Evolutionary conservation across 805 yeast genomes (phyloP).

Genomic region (Priceomyces melissophilus): DNA sequence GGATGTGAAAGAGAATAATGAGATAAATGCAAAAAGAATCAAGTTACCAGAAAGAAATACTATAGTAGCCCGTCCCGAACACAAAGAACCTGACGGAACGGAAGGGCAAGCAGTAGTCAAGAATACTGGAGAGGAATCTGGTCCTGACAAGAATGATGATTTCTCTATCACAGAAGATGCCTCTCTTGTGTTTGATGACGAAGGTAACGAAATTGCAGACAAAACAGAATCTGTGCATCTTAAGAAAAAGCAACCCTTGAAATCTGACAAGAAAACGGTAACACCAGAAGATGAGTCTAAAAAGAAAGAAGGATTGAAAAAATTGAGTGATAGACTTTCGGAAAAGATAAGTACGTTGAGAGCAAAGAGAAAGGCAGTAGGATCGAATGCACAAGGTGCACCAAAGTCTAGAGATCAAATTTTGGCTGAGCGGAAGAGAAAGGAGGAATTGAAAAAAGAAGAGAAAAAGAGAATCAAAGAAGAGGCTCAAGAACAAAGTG

Average conservation of each 20-base stretch:
- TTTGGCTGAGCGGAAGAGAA: constrained; percentile 56
- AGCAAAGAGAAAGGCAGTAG: constrained; percentile 89
- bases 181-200: constrained; percentile 64
- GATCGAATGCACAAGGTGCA: constrained; percentile 75
- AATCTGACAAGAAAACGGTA: constrained; percentile 19
- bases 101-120: constrained; percentile 16
- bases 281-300: constrained; percentile 49
- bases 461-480: constrained; percentile 40
- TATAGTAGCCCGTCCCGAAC: constrained; percentile 12
- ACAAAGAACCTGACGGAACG: not conserved
- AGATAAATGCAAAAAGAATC: constrained; percentile 51
- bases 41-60: constrained; percentile 30
- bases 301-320: constrained; percentile 55
- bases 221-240: constrained; percentile 1
- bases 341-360: constrained; percentile 65
- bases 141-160: constrained; percentile 9
- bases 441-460: constrained; percentile 45
- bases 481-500: constrained; percentile 40
- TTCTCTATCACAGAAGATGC: constrained; percentile 11
- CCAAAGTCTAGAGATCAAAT: constrained; percentile 82
- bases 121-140: constrained; percentile 23
- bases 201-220: constrained; percentile 28
- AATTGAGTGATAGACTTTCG: constrained; percentile 75
- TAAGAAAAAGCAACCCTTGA: constrained; percentile 6
- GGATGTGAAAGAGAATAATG: constrained; percentile 55